Conservation (phyloP, 306 rosid genomes). For the apple (Malus domestica) region DNA sequence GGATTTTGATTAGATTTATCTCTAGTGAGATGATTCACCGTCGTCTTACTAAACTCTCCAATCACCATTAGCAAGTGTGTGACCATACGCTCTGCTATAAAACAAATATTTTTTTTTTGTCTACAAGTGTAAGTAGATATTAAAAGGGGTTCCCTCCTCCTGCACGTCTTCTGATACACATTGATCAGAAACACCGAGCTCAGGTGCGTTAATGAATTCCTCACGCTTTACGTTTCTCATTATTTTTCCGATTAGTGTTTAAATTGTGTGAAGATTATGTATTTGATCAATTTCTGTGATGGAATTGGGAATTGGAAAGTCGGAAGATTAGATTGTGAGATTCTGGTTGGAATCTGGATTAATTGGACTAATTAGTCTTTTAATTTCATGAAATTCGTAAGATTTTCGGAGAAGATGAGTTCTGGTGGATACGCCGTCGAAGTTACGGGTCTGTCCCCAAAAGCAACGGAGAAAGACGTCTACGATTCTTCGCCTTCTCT, state of each 20-base stretch:
- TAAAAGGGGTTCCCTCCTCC: neutral
- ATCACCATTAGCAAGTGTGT: no score
- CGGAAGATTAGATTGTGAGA: neutral
- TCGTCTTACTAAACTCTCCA: no score
- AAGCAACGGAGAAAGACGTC: constrained; percentile 65
- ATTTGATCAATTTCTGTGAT: neutral
- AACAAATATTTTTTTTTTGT: no score
- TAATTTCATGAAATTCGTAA: neutral
- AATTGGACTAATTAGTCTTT: neutral
- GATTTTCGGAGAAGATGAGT: constrained; percentile 26
- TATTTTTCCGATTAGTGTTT: neutral
- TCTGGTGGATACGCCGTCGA: constrained; percentile 57
- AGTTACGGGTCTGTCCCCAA: constrained; percentile 75
- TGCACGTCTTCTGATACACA: neutral
- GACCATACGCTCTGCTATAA: no score
- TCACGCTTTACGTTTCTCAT: neutral
- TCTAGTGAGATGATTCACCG: no score
- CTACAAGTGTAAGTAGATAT: no score
- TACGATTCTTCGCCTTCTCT: constrained; percentile 68
- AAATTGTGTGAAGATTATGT: neutral
- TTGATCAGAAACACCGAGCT: neutral
- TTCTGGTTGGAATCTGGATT: neutral
- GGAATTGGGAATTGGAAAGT: neutral
- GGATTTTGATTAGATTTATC: no score
- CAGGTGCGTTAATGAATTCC: neutral